Evolutionary conservation across 805 yeast species (phyloP).

Genomic region (Cyberlindnera subsufficiens): DNA sequence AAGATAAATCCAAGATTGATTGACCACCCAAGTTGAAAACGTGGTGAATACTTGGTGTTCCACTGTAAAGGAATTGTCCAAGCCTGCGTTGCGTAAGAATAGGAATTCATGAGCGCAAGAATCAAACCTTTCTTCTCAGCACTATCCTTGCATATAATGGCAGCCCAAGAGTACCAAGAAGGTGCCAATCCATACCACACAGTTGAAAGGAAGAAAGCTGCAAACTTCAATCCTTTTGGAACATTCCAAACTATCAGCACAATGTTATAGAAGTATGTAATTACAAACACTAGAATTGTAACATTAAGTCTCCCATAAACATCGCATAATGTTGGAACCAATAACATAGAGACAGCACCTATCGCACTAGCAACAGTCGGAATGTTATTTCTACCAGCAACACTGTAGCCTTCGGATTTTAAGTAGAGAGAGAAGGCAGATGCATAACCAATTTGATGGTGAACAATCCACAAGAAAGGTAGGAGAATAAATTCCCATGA

Average conservation of each 20-base stretch:
- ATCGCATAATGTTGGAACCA: conserved; percentile 3
- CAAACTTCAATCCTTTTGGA: neutral
- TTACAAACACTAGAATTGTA: neutral
- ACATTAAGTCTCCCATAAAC: conserved; percentile 3
- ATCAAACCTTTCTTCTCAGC: conserved; percentile 10
- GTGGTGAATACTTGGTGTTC: conserved; percentile 6
- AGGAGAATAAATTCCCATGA: too few relatives aligned
- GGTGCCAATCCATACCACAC: conserved; percentile 6
- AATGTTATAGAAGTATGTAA: neutral
- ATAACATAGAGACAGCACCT: neutral
- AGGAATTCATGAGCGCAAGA: conserved; percentile 8
- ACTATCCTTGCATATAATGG: conserved; percentile 7
- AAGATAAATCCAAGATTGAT: conserved; percentile 4
- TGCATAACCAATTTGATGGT: too few relatives aligned
- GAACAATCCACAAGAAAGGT: too few relatives aligned
- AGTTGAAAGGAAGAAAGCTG: neutral
- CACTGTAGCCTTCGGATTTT: conserved; percentile 1
- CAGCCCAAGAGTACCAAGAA: conserved; percentile 7
- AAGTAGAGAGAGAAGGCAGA: conserved; percentile 5
- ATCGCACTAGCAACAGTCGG: conserved; percentile 5
- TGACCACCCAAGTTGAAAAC: conserved; percentile 5
- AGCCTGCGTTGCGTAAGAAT: conserved; percentile 10
- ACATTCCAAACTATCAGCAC: neutral
- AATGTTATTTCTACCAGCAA: conserved; percentile 4
- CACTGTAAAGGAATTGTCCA: conserved; percentile 11